Conservation (phyloP, 1,284 basidiomycete genomes). For the Sutorius eximius region DNA sequence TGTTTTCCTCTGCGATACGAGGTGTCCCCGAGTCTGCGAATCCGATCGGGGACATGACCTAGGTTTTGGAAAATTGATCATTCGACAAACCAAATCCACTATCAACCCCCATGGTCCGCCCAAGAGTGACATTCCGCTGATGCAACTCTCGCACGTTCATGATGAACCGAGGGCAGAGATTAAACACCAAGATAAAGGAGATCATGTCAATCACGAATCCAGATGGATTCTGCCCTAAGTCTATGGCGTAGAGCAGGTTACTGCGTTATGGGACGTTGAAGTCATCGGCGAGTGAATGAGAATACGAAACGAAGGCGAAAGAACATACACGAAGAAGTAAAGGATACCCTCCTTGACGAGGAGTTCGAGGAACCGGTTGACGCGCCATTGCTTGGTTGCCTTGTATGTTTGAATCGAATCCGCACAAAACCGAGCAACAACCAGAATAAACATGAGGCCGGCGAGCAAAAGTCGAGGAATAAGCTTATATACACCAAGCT, state of each 20-base stretch:
- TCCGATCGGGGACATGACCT: not conserved
- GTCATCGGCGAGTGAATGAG: not conserved
- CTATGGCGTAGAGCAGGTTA: conserved; percentile 16
- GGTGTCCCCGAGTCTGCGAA: not conserved
- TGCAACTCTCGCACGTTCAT: conserved; percentile 15
- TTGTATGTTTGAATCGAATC: conserved; percentile 17
- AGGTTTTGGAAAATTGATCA: not conserved
- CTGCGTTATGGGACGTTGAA: conserved; percentile 1
- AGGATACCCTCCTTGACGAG: conserved; percentile 15
- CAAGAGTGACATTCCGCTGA: not conserved
- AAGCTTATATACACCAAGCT: conserved; percentile 14
- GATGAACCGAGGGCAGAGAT: conserved; percentile 22
- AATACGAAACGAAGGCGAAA: not conserved
- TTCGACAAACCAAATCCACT: conserved; percentile 16
- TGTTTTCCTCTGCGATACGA: not conserved
- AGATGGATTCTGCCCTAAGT: not conserved
- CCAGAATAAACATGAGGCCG: conserved; percentile 17
- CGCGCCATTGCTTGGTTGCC: conserved; percentile 10
- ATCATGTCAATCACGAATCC: not conserved
- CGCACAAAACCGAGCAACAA: conserved; percentile 7
- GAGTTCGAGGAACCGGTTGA: conserved; percentile 17
- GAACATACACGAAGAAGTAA: conserved; percentile 23
- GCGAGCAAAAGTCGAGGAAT: conserved; percentile 21
- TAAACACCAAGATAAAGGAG: conserved; percentile 10
- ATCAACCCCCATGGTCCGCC: conserved; percentile 9